phyloP scores from a whole-genome alignment of 441 rosid species.

The Croton setiger region DNA sequence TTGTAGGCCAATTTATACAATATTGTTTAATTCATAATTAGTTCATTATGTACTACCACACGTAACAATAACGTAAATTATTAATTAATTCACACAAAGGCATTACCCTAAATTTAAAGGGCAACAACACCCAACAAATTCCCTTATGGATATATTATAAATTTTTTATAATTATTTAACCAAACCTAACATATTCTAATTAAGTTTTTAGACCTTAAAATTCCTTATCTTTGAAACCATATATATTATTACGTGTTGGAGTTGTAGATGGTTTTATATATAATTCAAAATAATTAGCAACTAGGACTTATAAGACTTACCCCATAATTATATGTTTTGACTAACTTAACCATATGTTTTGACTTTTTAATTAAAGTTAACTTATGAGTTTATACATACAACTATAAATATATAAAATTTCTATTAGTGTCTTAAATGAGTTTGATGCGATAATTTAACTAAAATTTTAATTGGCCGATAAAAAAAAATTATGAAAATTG shows the following conservation, averaged over 20 bases:
- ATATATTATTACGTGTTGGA: not conserved
- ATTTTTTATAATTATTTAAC: no score
- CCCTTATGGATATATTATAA: not conserved
- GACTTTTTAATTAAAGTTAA: no score
- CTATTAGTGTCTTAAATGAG: no score
- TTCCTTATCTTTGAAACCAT: slow-evolving; percentile 9
- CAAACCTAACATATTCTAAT: not conserved
- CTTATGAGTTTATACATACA: no score
- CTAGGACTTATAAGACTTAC: not conserved
- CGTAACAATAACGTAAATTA: not conserved
- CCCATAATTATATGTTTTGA: not conserved
- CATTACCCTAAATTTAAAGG: not conserved
- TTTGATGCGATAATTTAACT: no score
- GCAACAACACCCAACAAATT: not conserved
- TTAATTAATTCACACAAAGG: not conserved
- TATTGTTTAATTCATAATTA: no score
- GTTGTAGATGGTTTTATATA: not conserved
- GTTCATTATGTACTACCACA: no score
- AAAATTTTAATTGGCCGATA: no score
- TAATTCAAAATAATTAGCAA: no score
- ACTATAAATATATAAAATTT: no score
- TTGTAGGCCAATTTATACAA: not conserved
- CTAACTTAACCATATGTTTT: not conserved
- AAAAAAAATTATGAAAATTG: no score
- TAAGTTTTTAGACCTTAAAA: not conserved